Percentiles rank a stretch among this genome's conserved stretches.
Evolutionary conservation across 192 early-diverging fungal genomes (phyloP).

Genomic region (Coemansia sp.): DNA sequence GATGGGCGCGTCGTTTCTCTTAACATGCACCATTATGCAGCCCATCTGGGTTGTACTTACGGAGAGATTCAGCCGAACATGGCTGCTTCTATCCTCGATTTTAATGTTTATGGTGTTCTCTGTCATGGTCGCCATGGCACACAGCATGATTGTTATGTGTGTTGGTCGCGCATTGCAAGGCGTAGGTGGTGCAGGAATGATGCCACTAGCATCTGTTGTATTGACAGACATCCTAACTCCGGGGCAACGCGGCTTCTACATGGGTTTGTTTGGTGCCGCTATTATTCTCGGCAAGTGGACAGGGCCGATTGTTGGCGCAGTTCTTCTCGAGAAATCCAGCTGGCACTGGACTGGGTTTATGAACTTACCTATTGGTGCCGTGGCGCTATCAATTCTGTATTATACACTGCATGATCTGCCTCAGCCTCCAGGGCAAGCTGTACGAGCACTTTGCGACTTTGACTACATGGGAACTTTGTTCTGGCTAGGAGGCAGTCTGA

Average conservation of each 20-base stretch:
- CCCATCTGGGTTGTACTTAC: constrained; percentile 82
- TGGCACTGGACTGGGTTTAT: constrained; percentile 79
- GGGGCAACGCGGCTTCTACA: constrained; percentile 66
- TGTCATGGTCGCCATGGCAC: constrained; percentile 41
- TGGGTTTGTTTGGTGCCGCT: constrained; percentile 63
- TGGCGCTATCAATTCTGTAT: constrained; percentile 53
- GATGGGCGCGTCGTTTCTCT: constrained; percentile 75
- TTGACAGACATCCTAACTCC: constrained; percentile 70
- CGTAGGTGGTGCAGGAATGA: constrained; percentile 66
- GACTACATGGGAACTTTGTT: constrained; percentile 58
- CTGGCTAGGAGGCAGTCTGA: constrained; percentile 53
- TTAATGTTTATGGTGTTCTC: constrained; percentile 52
- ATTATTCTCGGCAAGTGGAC: constrained; percentile 61
- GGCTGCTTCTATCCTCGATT: constrained; percentile 39
- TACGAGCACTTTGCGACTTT: constrained; percentile 53
- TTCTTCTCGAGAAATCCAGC: constrained; percentile 57
- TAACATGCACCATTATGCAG: constrained; percentile 66
- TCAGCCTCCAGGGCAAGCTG: constrained; percentile 44
- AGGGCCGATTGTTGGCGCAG: constrained; percentile 73
- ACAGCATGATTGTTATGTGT: constrained; percentile 55
- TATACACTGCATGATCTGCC: constrained; percentile 60
- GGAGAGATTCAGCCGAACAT: constrained; percentile 65
- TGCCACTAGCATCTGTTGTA: constrained; percentile 68
- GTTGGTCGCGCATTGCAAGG: constrained; percentile 70
- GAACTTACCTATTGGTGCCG: constrained; percentile 66